Base-by-base conservation (phyloP, 2,329 filamentous ascomycete genomes). In the Epichloe bromicola region DNA sequence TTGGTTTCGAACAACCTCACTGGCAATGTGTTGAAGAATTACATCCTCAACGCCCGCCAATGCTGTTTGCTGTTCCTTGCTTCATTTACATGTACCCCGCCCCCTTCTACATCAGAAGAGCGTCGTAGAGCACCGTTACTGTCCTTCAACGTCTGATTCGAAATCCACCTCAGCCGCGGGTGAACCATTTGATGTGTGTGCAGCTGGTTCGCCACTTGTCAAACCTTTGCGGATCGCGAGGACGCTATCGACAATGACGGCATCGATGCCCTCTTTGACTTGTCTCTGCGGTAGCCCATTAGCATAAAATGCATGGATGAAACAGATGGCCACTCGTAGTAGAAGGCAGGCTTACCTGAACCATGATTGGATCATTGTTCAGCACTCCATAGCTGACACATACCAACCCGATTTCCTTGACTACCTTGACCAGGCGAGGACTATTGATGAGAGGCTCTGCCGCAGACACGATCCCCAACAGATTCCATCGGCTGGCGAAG, bases 171-270 rank as follows among this genome's bases (percentile, higher is more conserved):
- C 47, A 5, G 39, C 43, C 5, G 42, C 39, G 26, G 43, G 33
- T 20, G 43, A 47, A 20, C 30, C 47, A 17, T 7, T 38, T 4
- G 34, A 50, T 20, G 19, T 20, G 12, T 47, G 42, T 14, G 36
- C 20, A 46, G 52, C 58, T 6, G 60, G 49, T 17, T 65, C 63
- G 19, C 56, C 58, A 44, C 55, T 65, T 4, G 87, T 93, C 54
- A 98, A 75, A 1, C 88, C 91, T 67, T 95, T 89, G 45, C 91
- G 82, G 58, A 98, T 96, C 40, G 88, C 88, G 33, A 97, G 78
- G 3, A 98, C 91, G 55, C 82, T 93, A 65, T 98, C 93, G 14
- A 97, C 93, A 62, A 98, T 98, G 50, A 98, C 91, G 1, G 93
- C 93, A 64, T 98, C 93, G 55, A 98, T 96, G 46, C 93, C 91